Base-by-base conservation (phyloP, 257 asterid species). In the Hygrophila difformis region DNA sequence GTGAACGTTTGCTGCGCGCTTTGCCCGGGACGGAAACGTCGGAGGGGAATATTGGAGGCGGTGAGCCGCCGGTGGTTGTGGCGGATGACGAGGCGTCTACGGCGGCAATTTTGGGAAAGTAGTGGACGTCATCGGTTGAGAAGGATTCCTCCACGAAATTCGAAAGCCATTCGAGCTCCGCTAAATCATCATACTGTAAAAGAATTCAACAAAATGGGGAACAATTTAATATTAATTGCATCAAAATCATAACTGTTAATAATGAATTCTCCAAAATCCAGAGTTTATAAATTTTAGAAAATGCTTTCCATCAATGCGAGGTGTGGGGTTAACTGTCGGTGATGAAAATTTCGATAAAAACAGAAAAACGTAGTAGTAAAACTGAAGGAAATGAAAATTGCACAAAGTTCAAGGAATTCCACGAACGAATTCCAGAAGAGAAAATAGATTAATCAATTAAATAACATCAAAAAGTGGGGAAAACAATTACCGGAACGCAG, bases 1-100 rank as follows among this genome's bases (percentile, higher is more conserved):
- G 92, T 36, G 95, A 70, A n/a, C 98, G 95, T 44, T 82, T 91
- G 87, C 94, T 85, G 18, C 98, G 93, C 39, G 95, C 98, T 71
- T 86, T 91, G 8, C 84, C 93, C 0, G 96, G 98, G 26, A 91
- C 88, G 1, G 86, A 70, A 12, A 84, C 81, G 52, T 81, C 96
- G 54, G 75, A 12, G 4, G 85, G 78, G 62, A 82, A 79, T 11
- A 57, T 50, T 8, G 76, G 74, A 8, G 78, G 71, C 7, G 76
- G 66, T 12, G 68, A 57, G 56, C 55, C 39, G 33, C n/a, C n/a
- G n/a, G 56, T 17, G 60, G 67, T 52, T 57, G 81, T 33, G 61
- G 52, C 75, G 62, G 94, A 74, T 23, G 88, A 73, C 3, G 85
- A 68, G 28, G 78, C 40, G 66, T 42, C 78, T 44, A 70, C 29